Base-by-base conservation (phyloP, 2,329 filamentous ascomycete genomes). In the Parasarocladium wereldwijsianum region DNA sequence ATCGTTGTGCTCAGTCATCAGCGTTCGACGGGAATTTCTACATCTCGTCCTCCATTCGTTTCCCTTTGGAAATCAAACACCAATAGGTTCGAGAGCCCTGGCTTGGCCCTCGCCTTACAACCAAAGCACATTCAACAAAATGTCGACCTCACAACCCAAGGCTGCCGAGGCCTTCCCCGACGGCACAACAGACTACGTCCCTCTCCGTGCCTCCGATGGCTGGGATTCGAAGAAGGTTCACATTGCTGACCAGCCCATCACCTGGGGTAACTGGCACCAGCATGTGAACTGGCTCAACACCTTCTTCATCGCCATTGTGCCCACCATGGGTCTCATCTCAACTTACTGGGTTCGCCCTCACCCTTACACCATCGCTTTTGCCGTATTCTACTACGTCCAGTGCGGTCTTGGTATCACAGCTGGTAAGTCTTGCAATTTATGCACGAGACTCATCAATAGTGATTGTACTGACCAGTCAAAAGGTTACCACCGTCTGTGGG, bases 281-380 rank as follows among this genome's bases (percentile, higher is more conserved):
- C 85, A 93, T 51, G 69, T 93, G 63, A 85, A 93, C 67, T 93
- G 85, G 84, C 67, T 93, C 41, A 93, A 93, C 55, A 76, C 82
- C 38, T 68, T 65, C 38, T 69, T 93, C 51, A 87, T 93, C 51
- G 55, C 92, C 40, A 64, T 78, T 41, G 67, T 93, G 26, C 85
- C 86, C 24, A 37, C 86, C 27, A 62, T 70, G 34, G 85, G 85
- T 38, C 68, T 78, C 48, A 55, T 90, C 43, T 67, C 72, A 32
- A 67, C 84, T 30, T 73, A 80, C 57, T 93, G 78, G 76, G 77
- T 83, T 26, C 82, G 83, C 33, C 59, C 87, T 19, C 63, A 71
- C 29, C 54, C 64, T 39, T 73, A 82, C 56, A 92, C 83, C 3
- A 67, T 72, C 38, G 49, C 83, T 45, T 90, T 76, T 58, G 62